These are phyloP conservation scores for Chimonanthus praecox DNA, from an alignment of 164 flowering plant species.

Conservation along the genomic window DNA sequence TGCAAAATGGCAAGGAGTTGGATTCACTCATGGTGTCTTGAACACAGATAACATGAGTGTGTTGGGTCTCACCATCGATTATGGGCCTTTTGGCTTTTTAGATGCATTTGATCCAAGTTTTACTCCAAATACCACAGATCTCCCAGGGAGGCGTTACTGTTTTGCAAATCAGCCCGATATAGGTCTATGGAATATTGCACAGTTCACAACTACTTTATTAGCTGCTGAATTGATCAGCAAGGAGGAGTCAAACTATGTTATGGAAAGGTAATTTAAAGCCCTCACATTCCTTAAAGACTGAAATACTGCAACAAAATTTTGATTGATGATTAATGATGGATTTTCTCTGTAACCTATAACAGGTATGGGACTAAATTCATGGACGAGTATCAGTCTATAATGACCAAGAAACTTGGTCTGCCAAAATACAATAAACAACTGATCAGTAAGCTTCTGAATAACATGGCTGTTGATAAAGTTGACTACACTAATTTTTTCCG, in stretches of 20 bases:
- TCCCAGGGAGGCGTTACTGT: slow-evolving; percentile 98
- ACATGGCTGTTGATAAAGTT: slow-evolving; percentile 49
- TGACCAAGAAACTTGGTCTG: slow-evolving; percentile 85
- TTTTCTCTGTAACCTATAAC: slow-evolving; percentile 15
- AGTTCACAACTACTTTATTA: slow-evolving; percentile 63
- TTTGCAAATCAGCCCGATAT: slow-evolving; percentile 99
- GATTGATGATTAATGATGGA: not conserved
- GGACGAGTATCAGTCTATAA: slow-evolving; percentile 96
- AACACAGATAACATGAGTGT: slow-evolving; percentile 98
- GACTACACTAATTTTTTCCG: slow-evolving; percentile 98
- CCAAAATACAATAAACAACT: slow-evolving; percentile 87
- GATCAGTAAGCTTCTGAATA: slow-evolving; percentile 64
- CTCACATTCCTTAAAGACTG: slow-evolving; percentile 1
- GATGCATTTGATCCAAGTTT: slow-evolving; percentile 99
- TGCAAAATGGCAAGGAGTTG: slow-evolving; percentile 99
- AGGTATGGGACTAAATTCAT: slow-evolving; percentile 95
- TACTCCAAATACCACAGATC: slow-evolving; percentile 98
- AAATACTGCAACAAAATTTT: not conserved
- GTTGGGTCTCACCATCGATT: slow-evolving; percentile 94
- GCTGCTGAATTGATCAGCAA: slow-evolving; percentile 73
- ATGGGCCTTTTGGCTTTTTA: slow-evolving; percentile 97
- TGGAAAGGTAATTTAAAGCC: slow-evolving; percentile 65
- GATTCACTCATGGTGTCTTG: slow-evolving; percentile 96
- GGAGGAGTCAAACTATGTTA: slow-evolving; percentile 87
- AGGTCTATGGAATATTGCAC: slow-evolving; percentile 94